Base-by-base conservation (phyloP, 1,139 yeast genomes). In the Candida freyschussii region DNA sequence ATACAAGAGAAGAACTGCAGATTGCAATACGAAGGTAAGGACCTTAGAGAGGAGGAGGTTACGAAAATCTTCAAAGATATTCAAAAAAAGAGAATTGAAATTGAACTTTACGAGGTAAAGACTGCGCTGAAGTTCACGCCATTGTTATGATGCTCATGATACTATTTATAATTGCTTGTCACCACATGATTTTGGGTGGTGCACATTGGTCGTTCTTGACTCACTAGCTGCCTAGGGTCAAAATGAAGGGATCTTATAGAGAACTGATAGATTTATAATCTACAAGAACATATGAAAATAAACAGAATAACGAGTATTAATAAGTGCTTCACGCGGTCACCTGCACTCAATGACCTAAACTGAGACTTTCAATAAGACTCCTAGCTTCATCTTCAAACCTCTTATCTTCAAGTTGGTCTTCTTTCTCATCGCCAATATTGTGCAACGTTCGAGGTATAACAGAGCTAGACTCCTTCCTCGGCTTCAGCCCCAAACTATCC, bases 1-100 rank as follows among this genome's bases (percentile, higher is more conserved):
- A 60, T 72, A 45, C 53, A 59, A n/a, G 53, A 57, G 17, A 57
- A 65, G 29, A 53, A 60, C 18, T 49, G 69, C 18, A 53, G 52
- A 19, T 26, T 51, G 29, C 40, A 38, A 21, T 29, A 27, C 26
- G 33, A 40, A 14, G 42, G 41, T 2, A 24, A 24, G 4, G 48
- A 49, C n/a, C 29, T 48, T 4, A 15, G 30, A 5, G 47, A 42
- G 27, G 39, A 35, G 8, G 43, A 42, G 13, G 15, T 50, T 7
- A 40, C 32, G 9, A 43, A 37, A 22, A 18, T 48, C 10, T 50
- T 50, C 18, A 46, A 36, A 26, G 45, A 40, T 24, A 23, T 45
- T 12, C 40, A 30, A 13, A 10, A 22, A 2, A 31, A 26, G 16
- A 25, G 18, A 5, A 15, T 45, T 17, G 45, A 39, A 17, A 31